phyloP scores from a whole-genome alignment of 2,329 filamentous ascomycete species.

The Verticillium alfalfae region DNA sequence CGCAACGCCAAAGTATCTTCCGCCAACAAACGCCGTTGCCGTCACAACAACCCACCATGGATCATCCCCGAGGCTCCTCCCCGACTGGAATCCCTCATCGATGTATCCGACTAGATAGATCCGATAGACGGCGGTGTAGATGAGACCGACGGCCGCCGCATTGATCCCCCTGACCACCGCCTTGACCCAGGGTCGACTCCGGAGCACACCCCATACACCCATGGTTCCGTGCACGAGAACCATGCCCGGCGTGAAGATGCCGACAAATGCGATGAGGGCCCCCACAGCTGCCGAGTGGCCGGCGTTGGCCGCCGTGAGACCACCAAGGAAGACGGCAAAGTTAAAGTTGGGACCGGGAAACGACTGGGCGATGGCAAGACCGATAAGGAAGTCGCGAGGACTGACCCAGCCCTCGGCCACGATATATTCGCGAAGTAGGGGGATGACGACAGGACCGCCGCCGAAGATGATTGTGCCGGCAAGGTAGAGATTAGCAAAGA shows the following conservation, averaged over 20 bases:
- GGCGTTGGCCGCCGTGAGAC: constrained; percentile 35
- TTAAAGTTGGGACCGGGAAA: constrained; percentile 47
- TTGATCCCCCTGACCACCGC: constrained; percentile 50
- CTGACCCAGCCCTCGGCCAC: constrained; percentile 67
- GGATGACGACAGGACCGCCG: constrained; percentile 61
- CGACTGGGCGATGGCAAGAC: constrained; percentile 64
- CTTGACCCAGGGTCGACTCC: constrained; percentile 38
- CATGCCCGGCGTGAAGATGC: constrained; percentile 47
- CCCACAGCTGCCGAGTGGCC: constrained; percentile 34
- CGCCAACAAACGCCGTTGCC: constrained; percentile 19
- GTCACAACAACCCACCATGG: constrained; percentile 61
- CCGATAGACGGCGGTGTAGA: constrained; percentile 60
- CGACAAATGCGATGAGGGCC: constrained; percentile 44
- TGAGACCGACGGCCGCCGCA: constrained; percentile 53
- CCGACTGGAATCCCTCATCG: constrained; percentile 37
- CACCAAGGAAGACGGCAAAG: constrained; percentile 53
- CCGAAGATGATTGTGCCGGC: constrained; percentile 66
- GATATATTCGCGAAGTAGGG: constrained; percentile 55
- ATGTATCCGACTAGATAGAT: constrained; percentile 59
- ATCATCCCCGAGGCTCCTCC: constrained; percentile 49
- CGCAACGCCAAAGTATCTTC: not conserved
- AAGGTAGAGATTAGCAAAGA: constrained; percentile 70
- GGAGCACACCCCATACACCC: constrained; percentile 49
- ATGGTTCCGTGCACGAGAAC: constrained; percentile 43
- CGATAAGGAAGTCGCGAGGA: constrained; percentile 65